Conservation (phyloP, 495 filamentous ascomycete genomes). For the Talaromyces liani region DNA sequence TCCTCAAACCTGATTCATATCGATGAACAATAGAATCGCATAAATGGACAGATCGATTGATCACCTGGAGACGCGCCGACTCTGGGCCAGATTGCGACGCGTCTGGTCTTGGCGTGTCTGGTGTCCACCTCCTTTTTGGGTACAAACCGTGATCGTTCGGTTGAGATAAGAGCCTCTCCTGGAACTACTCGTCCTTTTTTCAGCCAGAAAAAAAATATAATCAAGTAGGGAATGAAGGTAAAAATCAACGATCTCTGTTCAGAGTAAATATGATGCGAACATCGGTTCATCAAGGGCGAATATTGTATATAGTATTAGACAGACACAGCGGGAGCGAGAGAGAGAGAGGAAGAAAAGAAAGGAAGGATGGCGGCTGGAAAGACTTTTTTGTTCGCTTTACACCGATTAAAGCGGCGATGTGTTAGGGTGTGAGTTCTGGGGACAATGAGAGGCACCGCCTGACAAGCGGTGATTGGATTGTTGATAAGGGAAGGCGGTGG, state of each 20-base stretch:
- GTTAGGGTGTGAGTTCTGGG: constrained; percentile 16
- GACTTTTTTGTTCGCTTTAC: constrained; percentile 37
- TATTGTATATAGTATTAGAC: background rate
- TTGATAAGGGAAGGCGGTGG: constrained; percentile 8
- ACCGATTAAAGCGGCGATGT: constrained; percentile 35
- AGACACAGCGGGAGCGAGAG: background rate
- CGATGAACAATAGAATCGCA: background rate
- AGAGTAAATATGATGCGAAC: background rate
- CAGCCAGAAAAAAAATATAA: background rate
- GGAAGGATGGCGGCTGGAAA: constrained; percentile 13
- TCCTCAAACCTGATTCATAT: background rate
- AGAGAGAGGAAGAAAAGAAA: constrained; percentile 22
- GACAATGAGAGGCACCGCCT: constrained; percentile 18
- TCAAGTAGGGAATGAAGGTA: background rate
- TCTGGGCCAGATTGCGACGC: background rate
- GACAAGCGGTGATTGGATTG: constrained; percentile 26
- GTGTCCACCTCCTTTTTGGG: background rate
- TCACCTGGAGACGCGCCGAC: background rate
- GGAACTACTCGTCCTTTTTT: background rate
- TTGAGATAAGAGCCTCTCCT: background rate
- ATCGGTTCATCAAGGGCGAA: background rate
- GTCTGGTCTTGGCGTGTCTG: constrained; percentile 3
- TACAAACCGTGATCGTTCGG: background rate
- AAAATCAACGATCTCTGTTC: background rate
- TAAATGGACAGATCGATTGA: background rate